Evolutionary conservation across 257 asterid genomes (phyloP).

Genomic region (Vinca minor): DNA sequence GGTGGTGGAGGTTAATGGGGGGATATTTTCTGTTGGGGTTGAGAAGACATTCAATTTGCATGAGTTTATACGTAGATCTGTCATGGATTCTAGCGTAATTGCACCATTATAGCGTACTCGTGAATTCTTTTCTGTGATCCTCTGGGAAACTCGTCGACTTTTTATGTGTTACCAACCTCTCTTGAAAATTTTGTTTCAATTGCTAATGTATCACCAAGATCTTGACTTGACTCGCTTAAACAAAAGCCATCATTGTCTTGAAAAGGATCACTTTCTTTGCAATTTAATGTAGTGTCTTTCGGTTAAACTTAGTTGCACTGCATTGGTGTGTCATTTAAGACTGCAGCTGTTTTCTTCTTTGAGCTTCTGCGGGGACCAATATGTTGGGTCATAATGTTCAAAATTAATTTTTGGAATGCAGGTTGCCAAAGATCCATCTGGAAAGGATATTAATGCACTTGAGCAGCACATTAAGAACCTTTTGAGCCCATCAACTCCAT

Average conservation of each 20-base stretch:
- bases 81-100: not conserved
- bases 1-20: not conserved
- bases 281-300: not conserved
- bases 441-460: slow-evolving; percentile 45
- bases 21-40: not conserved
- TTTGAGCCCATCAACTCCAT: slow-evolving; percentile 41
- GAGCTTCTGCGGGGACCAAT: too few relatives aligned
- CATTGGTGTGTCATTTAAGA: not conserved
- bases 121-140: not conserved
- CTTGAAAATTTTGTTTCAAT: too few relatives aligned
- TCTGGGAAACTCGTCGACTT: too few relatives aligned
- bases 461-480: slow-evolving; percentile 53
- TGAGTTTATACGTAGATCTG: too few relatives aligned
- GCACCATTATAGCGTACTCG: not conserved
- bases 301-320: too few relatives aligned
- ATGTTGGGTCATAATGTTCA: not conserved
- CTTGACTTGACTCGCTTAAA: not conserved
- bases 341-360: too few relatives aligned
- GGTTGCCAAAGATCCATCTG: slow-evolving; percentile 62
- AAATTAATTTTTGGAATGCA: slow-evolving; percentile 10
- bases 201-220: not conserved
- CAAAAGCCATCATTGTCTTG: not conserved
- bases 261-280: not conserved
- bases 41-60: not conserved
- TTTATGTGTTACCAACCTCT: too few relatives aligned